phyloP scores from a whole-genome alignment of 345 rosid species.

The Arabidopsis suecica region DNA sequence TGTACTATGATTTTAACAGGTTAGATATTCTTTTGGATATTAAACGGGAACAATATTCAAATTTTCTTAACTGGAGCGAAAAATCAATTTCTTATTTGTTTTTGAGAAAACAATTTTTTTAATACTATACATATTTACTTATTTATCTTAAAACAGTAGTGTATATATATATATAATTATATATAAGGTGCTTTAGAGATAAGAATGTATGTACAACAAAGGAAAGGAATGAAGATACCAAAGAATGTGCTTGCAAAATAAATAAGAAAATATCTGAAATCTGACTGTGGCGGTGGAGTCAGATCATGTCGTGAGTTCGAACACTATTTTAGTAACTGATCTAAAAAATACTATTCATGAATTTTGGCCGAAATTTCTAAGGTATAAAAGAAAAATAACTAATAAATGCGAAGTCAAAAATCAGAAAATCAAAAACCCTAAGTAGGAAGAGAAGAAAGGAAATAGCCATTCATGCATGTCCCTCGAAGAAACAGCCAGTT shows the following conservation, averaged over 20 bases:
- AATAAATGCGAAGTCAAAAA: not conserved
- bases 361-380: not conserved
- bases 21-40: not conserved
- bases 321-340: not conserved
- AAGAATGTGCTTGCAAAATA: not conserved
- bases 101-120: too few relatives aligned
- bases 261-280: not conserved
- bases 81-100: not conserved
- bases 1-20: not conserved
- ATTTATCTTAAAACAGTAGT: not conserved
- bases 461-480: slow-evolving; percentile 46
- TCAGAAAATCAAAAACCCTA: not conserved
- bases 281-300: not conserved
- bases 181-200: not conserved
- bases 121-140: too few relatives aligned
- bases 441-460: slow-evolving; percentile 26
- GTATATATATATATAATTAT: not conserved
- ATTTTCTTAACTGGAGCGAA: not conserved
- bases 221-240: not conserved
- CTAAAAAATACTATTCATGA: not conserved
- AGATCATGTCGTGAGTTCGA: not conserved
- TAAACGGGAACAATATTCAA: not conserved
- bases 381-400: not conserved
- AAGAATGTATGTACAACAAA: not conserved
- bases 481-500: slow-evolving; percentile 45